Base-by-base conservation (phyloP, 768 basidiomycete genomes). In the Termitomyces sp. region DNA sequence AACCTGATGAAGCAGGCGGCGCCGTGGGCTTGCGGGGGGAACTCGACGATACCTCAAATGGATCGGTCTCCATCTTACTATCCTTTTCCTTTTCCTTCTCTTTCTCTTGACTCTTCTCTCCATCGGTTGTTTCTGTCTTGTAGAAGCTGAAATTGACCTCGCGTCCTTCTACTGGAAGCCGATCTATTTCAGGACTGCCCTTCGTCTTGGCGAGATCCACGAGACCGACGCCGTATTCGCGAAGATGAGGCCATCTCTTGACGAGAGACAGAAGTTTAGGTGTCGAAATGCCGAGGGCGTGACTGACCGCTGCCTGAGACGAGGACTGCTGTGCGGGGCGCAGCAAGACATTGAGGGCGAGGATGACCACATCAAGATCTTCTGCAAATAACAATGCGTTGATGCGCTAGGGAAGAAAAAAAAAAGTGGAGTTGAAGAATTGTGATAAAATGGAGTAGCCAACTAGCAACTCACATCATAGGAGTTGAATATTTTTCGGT, bases 281-380 rank as follows among this genome's bases (percentile, higher is more conserved):
- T 3, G 86, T 90, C 35, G 87, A 92, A 57, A 90, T 89, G 71
- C 81, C 89, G n/a, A 92, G 80, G 1, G 86, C 85, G 62, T 89
- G 84, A 40, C 91, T 88, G 51, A 95, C 87, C 12, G 92, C 85
- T 9, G 90, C 88, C 64, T 92, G 89, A 14, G 87, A 84, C 8
- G 92, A 94, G 69, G 97, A 98, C 68, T 98, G 95, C 66, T 98
- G 95, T 4, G 93, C 87, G 2, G 96, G 95, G 32, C 97, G 89
- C 29, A 98, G 82, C 48, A 97, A 77, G 45, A 98, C 82, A 63
- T 90, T 89, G 58, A 98, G 78, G 34, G 93, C 82, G 32, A 90
- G 75, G 54, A 92, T 83, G 42, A 98, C 79, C 43, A 98, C 79
- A 66, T 97, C 93, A 59, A 97, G 77, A 75, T 98, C 96, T 27